These are phyloP conservation scores for Scenedesmus sp. DNA, from an alignment of 163 green algal genomes.

Conservation along the genomic window DNA sequence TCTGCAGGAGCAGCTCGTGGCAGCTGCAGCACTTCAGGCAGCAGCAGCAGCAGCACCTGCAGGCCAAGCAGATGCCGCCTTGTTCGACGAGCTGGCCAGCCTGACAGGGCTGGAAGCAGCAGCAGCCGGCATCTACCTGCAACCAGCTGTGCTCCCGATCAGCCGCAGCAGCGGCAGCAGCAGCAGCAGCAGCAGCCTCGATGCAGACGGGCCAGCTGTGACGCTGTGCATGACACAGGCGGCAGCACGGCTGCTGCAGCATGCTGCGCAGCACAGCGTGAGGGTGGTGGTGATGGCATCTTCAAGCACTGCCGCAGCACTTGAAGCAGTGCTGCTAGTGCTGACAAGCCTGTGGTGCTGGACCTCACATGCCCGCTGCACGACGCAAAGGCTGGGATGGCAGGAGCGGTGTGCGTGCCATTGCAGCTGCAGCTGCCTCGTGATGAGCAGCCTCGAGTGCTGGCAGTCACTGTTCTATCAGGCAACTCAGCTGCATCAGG, in stretches of 20 bases:
- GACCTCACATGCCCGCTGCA: conserved; percentile 2
- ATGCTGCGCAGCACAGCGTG: neutral
- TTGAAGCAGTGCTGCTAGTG: conserved; percentile 49
- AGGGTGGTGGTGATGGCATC: neutral
- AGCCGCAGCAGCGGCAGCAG: neutral
- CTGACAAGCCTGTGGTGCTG: neutral
- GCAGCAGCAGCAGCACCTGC: neutral
- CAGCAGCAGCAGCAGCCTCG: neutral
- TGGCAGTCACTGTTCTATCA: neutral
- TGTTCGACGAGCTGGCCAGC: neutral
- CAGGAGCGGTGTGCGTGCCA: neutral
- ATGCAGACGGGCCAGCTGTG: neutral
- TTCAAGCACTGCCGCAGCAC: neutral
- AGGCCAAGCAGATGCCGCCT: neutral
- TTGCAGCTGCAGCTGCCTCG: neutral
- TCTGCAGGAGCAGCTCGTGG: neutral
- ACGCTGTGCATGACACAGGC: neutral
- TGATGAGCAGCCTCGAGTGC: neutral
- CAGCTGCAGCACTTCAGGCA: neutral
- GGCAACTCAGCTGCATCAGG: neutral
- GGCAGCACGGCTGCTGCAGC: neutral
- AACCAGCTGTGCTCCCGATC: neutral
- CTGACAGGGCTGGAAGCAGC: neutral
- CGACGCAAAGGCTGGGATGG: neutral
- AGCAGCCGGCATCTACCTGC: neutral